phyloP scores from a whole-genome alignment of 2,329 filamentous ascomycete genomes.

The Apiospora aurea region DNA sequence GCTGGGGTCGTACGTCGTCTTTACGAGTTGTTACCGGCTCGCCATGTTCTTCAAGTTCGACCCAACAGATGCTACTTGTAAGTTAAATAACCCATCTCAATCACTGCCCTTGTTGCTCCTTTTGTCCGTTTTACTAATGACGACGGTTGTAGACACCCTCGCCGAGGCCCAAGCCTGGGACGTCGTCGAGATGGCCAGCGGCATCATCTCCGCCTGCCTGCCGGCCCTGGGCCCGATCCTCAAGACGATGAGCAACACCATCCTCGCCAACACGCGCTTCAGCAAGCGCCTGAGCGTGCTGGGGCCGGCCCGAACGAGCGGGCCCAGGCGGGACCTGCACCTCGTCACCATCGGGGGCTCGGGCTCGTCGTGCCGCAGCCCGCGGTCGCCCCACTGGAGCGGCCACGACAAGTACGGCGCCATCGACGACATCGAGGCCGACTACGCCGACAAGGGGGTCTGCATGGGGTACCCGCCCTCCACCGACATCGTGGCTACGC shows the following conservation, averaged over 20 bases:
- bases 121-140: not conserved
- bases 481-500: not conserved
- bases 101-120: not conserved
- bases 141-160: not conserved
- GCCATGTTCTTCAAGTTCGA: not conserved
- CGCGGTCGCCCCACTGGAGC: not conserved
- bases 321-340: not conserved
- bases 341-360: constrained; percentile 22
- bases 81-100: not conserved
- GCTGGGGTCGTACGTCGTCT: constrained; percentile 11
- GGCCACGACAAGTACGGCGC: not conserved
- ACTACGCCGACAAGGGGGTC: not conserved
- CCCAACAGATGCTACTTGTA: not conserved
- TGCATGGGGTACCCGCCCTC: not conserved
- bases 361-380: not conserved
- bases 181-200: constrained; percentile 20
- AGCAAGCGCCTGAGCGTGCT: not conserved
- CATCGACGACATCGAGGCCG: not conserved
- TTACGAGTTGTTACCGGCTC: constrained; percentile 8
- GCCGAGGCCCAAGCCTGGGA: constrained; percentile 20
- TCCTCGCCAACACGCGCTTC: not conserved
- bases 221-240: constrained; percentile 12
- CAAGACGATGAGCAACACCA: constrained; percentile 55
- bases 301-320: not conserved
- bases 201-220: constrained; percentile 21